phyloP scores from a whole-genome alignment of 2,329 filamentous ascomycete genomes.

The Exophiala sp. region DNA sequence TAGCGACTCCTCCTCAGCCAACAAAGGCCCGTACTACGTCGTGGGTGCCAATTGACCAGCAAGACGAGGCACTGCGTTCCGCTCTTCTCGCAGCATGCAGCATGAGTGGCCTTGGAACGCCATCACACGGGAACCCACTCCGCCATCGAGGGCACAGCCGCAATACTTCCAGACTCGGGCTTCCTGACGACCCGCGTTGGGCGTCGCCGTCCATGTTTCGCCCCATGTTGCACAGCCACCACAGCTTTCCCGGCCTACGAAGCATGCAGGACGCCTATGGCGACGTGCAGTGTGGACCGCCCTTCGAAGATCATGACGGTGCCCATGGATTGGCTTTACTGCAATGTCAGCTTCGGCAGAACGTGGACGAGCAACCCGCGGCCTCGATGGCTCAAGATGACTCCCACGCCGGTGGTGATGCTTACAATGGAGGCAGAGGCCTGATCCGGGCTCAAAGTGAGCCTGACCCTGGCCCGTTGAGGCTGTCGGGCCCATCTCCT shows the following conservation, averaged over 20 bases:
- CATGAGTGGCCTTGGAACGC: constrained; percentile 2
- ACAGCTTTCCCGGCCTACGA: constrained; percentile 10
- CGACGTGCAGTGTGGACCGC: background rate
- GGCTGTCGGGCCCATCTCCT: background rate
- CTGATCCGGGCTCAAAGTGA: constrained; percentile 11
- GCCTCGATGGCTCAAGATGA: background rate
- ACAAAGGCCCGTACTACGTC: background rate
- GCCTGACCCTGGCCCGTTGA: constrained; percentile 2
- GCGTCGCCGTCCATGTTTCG: constrained; percentile 4
- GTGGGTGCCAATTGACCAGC: background rate
- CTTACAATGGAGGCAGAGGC: background rate
- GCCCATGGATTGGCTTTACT: background rate
- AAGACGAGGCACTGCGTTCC: constrained; percentile 8
- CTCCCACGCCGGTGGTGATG: background rate
- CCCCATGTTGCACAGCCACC: constrained; percentile 10
- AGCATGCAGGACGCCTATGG: background rate
- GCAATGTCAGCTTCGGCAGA: background rate
- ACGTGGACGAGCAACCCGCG: background rate
- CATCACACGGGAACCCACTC: background rate
- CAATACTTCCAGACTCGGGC: background rate
- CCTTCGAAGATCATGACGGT: background rate
- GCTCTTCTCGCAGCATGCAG: constrained; percentile 12
- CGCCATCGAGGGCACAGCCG: background rate
- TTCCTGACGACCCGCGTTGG: constrained; percentile 4
- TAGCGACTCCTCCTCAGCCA: background rate